These are phyloP conservation scores for Xylaria telfairii DNA, from an alignment of 495 filamentous ascomycete species.

Conservation along the genomic window DNA sequence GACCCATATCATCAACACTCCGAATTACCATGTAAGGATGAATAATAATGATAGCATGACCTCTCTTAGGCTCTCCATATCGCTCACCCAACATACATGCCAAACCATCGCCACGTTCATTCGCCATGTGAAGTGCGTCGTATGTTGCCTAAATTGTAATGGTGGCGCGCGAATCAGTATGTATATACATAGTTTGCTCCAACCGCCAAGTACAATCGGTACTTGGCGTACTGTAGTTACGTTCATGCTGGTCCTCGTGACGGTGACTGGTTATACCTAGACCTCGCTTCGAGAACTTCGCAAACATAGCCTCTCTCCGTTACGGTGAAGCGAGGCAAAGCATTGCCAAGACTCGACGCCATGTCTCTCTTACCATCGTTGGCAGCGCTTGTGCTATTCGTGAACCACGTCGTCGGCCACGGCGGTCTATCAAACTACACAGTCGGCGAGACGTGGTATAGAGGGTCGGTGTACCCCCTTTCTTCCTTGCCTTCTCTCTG, in stretches of 20 bases:
- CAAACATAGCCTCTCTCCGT: background rate
- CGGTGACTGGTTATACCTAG: background rate
- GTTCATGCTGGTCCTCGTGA: background rate
- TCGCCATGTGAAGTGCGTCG: background rate
- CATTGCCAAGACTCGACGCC: background rate
- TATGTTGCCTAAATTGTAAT: background rate
- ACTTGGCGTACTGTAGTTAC: background rate
- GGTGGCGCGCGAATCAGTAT: background rate
- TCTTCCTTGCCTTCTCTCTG: too few relatives aligned
- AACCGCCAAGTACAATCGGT: background rate
- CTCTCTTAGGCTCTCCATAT: background rate
- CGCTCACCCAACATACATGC: background rate
- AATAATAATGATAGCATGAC: background rate
- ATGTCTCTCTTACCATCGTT: conserved; percentile 28
- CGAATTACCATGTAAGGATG: conserved; percentile 35
- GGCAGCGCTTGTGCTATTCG: conserved; percentile 34
- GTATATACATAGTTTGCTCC: conserved; percentile 9
- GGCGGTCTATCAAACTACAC: conserved; percentile 57
- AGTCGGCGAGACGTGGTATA: conserved; percentile 55
- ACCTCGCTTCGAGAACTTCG: conserved; percentile 9
- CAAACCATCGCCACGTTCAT: background rate
- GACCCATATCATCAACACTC: conserved; percentile 26
- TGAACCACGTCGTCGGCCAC: conserved; percentile 42
- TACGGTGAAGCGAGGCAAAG: background rate
- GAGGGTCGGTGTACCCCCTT: conserved; percentile 42